These are phyloP conservation scores for Phialocephala sp. DNA, from an alignment of 2,329 filamentous ascomycete genomes.

Conservation along the genomic window DNA sequence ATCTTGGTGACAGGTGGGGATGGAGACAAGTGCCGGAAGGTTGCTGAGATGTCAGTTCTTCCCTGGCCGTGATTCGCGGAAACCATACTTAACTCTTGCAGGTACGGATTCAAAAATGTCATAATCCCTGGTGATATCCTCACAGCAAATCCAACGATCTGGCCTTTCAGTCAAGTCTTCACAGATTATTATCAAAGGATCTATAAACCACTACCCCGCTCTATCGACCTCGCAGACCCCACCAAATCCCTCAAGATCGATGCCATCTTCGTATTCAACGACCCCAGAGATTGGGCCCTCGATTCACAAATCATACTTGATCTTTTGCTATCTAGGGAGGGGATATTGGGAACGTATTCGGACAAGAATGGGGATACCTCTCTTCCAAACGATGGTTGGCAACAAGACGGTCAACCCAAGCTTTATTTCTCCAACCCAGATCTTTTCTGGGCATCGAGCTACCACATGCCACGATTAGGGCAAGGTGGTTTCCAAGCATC, in stretches of 20 bases:
- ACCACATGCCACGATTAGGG: constrained; percentile 84
- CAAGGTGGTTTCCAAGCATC: constrained; percentile 90
- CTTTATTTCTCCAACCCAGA: constrained; percentile 93
- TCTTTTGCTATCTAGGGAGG: constrained; percentile 77
- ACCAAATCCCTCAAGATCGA: constrained; percentile 73
- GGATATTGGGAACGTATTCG: constrained; percentile 81
- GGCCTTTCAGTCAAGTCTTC: constrained; percentile 79
- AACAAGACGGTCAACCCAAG: constrained; percentile 78
- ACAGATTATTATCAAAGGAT: constrained; percentile 63
- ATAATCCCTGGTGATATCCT: constrained; percentile 87
- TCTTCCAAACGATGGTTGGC: constrained; percentile 78
- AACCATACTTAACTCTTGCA: constrained; percentile 35
- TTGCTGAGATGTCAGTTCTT: constrained; percentile 63
- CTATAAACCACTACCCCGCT: constrained; percentile 61
- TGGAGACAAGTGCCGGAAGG: constrained; percentile 49
- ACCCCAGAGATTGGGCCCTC: constrained; percentile 93
- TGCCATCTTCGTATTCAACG: constrained; percentile 92
- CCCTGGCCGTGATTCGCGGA: constrained; percentile 26
- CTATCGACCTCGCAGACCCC: constrained; percentile 51
- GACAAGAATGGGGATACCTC: constrained; percentile 68
- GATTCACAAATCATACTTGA: constrained; percentile 87
- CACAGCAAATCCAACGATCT: constrained; percentile 72
- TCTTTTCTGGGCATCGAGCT: constrained; percentile 84
- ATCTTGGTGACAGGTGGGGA: constrained; percentile 72
- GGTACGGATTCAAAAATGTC: constrained; percentile 79